These are phyloP conservation scores for Backusella tarrabulga DNA, from an alignment of 192 early-diverging fungal genomes.

Conservation along the genomic window DNA sequence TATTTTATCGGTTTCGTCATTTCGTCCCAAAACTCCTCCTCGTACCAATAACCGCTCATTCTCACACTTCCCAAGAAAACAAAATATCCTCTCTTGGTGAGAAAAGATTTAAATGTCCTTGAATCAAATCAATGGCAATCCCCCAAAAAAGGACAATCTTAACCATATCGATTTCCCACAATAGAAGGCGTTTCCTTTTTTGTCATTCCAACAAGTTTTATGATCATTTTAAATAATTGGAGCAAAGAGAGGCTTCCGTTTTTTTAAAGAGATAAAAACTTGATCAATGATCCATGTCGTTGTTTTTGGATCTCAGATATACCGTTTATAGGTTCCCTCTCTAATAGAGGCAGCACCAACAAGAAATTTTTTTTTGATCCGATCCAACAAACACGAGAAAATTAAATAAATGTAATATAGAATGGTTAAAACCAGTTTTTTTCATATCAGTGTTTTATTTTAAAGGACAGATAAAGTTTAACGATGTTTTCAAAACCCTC, in stretches of 20 bases:
- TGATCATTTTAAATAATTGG: too few relatives aligned
- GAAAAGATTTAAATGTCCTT: background rate
- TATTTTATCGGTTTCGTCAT: background rate
- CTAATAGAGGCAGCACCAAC: too few relatives aligned
- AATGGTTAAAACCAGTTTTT: too few relatives aligned
- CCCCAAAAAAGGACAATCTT: background rate
- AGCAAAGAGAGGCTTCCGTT: too few relatives aligned
- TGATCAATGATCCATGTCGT: background rate
- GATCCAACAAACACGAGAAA: too few relatives aligned
- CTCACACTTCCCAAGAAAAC: background rate
- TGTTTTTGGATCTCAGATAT: background rate
- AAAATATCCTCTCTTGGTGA: background rate
- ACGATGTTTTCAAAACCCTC: too few relatives aligned
- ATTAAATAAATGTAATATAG: too few relatives aligned
- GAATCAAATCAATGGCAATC: background rate
- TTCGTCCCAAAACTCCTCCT: background rate
- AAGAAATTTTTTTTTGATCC: too few relatives aligned
- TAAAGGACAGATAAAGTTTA: too few relatives aligned
- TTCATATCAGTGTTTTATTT: too few relatives aligned
- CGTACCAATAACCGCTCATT: background rate
- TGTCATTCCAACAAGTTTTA: background rate
- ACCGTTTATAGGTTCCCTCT: background rate
- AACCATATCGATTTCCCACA: background rate
- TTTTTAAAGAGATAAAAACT: background rate
- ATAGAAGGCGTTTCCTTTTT: background rate